Evolutionary conservation across 2,329 filamentous ascomycete genomes (phyloP).

Genomic region (Beauveria rudraprayagi): DNA sequence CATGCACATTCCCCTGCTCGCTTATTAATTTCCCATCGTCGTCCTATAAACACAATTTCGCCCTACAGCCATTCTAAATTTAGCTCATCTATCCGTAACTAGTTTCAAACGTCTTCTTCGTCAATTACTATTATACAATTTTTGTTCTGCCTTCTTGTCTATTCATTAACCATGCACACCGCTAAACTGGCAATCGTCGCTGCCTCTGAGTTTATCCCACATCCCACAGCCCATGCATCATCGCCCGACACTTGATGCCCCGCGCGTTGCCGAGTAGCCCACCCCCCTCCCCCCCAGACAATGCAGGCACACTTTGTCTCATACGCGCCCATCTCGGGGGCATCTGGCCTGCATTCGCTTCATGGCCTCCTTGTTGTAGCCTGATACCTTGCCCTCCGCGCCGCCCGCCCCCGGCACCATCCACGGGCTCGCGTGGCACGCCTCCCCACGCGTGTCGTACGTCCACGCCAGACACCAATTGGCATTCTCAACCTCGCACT

Average conservation of each 20-base stretch:
- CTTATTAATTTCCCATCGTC: too few species aligned
- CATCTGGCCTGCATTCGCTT: conserved; percentile 21
- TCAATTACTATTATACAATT: too few species aligned
- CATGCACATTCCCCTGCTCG: neutral
- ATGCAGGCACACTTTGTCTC: neutral
- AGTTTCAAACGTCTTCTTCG: too few species aligned
- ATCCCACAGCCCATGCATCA: neutral
- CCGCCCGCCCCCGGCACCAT: conserved; percentile 33
- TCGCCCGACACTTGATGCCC: neutral
- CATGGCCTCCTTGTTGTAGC: conserved; percentile 25
- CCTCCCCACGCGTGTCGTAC: conserved; percentile 31
- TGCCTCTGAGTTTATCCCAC: too few species aligned
- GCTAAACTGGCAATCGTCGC: too few species aligned
- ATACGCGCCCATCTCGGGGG: conserved; percentile 1
- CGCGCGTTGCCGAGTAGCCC: neutral
- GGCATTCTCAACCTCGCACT: conserved; percentile 30
- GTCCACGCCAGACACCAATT: conserved; percentile 43
- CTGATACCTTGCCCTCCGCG: conserved; percentile 22
- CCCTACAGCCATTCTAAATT: too few species aligned
- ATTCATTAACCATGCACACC: too few species aligned
- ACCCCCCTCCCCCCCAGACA: neutral
- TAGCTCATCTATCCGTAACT: too few species aligned
- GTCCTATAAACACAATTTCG: too few species aligned
- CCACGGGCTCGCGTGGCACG: conserved; percentile 42
- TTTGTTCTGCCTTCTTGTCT: too few species aligned